Percentiles rank a stretch among this genome's conserved stretches.
Evolutionary conservation across 345 rosid genomes (phyloP).

Genomic region (Dimocarpus longan): DNA sequence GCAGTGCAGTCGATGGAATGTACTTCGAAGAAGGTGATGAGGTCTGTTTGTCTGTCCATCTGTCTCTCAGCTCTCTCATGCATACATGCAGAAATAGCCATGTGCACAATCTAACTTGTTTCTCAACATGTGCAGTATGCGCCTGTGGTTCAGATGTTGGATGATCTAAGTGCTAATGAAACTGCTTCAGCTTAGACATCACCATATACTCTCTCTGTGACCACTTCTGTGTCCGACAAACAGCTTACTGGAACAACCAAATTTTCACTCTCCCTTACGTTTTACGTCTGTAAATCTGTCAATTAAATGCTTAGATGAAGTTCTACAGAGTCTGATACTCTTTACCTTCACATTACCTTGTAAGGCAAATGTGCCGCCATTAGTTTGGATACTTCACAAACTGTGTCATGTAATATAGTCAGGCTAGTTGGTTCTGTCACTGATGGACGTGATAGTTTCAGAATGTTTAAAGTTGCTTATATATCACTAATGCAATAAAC

Average conservation of each 20-base stretch:
- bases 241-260: not conserved
- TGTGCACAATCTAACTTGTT: not conserved
- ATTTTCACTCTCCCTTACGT: not conserved
- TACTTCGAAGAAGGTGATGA: slow-evolving; percentile 83
- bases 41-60: slow-evolving; percentile 38
- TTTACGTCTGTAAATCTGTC: not conserved
- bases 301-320: not conserved
- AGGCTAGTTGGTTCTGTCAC: not conserved
- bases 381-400: no score
- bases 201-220: not conserved
- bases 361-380: not conserved
- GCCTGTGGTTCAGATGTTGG: slow-evolving; percentile 80
- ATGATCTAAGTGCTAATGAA: slow-evolving; percentile 40
- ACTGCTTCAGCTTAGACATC: slow-evolving; percentile 26
- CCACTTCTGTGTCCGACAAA: not conserved
- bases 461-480: not conserved
- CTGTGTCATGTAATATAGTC: slow-evolving; percentile 1
- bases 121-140: slow-evolving; percentile 63
- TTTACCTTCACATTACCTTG: not conserved
- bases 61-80: not conserved
- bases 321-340: not conserved
- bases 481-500: not conserved
- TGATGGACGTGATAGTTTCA: not conserved
- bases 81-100: not conserved
- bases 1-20: slow-evolving; percentile 56